Percentiles rank a stretch among this genome's conserved stretches.
phyloP scores from a whole-genome alignment of 208 protist species.

The Strigomonas galati region DNA sequence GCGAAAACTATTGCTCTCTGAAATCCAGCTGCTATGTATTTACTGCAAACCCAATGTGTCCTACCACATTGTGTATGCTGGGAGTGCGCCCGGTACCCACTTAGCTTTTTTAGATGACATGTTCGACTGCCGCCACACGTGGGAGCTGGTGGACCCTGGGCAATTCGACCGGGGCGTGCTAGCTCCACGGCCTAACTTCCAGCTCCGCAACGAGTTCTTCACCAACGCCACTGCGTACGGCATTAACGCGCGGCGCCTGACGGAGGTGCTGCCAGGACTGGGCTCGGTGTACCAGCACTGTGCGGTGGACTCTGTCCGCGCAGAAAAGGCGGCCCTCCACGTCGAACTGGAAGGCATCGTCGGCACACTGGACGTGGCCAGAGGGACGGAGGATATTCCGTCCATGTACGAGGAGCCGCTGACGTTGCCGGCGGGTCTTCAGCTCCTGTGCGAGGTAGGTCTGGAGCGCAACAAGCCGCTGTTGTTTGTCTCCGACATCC shows the following conservation, averaged over 20 bases:
- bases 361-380: constrained; percentile 81
- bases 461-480: constrained; percentile 78
- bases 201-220: constrained; percentile 93
- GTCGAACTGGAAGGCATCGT: constrained; percentile 62
- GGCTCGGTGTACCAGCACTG: constrained; percentile 54
- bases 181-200: constrained; percentile 59
- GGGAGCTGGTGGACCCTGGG: constrained; percentile 93
- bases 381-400: constrained; percentile 83
- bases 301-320: constrained; percentile 30
- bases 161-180: constrained; percentile 80
- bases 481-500: constrained; percentile 94
- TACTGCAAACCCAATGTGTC: constrained; percentile 64
- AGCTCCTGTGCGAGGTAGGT: constrained; percentile 66
- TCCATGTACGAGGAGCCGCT: constrained; percentile 84
- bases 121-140: constrained; percentile 84
- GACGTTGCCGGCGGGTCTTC: constrained; percentile 52
- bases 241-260: constrained; percentile 79
- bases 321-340: constrained; percentile 58
- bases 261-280: constrained; percentile 52
- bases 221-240: constrained; percentile 91
- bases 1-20: constrained; percentile 94
- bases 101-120: constrained; percentile 86
- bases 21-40: constrained; percentile 92
- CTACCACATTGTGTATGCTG: constrained; percentile 94
- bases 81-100: constrained; percentile 94